Evolutionary conservation across 2,329 filamentous ascomycete species (phyloP).

Genomic region (Aspergillus thermomutatus): DNA sequence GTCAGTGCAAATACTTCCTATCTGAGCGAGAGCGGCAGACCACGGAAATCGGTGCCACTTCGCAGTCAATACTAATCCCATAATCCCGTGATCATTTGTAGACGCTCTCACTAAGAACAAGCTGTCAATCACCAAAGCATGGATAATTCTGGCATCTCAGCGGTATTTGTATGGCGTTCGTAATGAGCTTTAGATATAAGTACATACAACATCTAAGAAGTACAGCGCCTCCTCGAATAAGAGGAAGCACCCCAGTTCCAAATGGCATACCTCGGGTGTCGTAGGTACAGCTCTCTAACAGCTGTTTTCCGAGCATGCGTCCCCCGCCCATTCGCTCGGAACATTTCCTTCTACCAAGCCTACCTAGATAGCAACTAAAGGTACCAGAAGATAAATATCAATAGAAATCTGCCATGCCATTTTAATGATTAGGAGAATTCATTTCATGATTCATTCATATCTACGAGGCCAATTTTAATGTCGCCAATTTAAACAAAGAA

Average conservation of each 20-base stretch:
- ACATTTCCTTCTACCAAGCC: background rate
- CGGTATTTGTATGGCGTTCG: no score
- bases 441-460: constrained; percentile 25
- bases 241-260: background rate
- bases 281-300: no score
- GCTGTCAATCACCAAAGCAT: background rate
- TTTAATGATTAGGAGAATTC: constrained; percentile 1
- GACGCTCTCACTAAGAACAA: background rate
- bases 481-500: constrained; percentile 23
- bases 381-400: background rate
- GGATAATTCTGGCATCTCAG: background rate
- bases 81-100: background rate
- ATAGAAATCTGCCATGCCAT: background rate
- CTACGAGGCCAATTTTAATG: constrained; percentile 19
- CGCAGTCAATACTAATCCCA: background rate
- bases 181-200: no score
- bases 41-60: background rate
- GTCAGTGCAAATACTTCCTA: background rate
- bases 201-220: no score
- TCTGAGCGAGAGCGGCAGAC: background rate
- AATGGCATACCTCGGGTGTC: background rate
- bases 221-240: background rate
- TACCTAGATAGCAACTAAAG: background rate
- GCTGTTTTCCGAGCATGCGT: background rate
- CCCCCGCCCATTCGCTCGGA: background rate